Evolutionary conservation across 768 basidiomycete genomes (phyloP).

Genomic region (Leccinum boreale): DNA sequence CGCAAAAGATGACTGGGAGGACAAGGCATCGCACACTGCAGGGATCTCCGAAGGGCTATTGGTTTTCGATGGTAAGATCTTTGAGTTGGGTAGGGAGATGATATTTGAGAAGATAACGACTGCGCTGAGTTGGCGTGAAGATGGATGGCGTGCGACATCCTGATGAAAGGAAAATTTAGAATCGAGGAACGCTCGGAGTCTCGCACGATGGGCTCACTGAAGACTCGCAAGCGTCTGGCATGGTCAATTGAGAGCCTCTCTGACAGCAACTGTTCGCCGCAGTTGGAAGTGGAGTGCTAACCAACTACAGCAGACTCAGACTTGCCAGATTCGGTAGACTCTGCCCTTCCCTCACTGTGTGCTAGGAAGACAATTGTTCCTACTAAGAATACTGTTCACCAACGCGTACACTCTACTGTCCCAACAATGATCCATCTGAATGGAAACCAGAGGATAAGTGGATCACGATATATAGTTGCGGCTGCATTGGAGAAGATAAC

Average conservation of each 20-base stretch:
- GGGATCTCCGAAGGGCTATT: background rate
- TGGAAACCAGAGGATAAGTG: background rate
- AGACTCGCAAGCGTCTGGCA: background rate
- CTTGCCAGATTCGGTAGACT: background rate
- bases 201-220: background rate
- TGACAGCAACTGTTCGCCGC: no score
- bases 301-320: background rate
- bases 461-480: background rate
- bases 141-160: background rate
- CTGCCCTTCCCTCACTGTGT: no score
- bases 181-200: background rate
- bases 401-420: background rate
- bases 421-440: background rate
- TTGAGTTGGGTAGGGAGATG: background rate
- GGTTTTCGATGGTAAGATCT: background rate
- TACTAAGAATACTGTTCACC: background rate
- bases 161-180: background rate
- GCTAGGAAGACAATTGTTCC: no score
- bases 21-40: background rate
- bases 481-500: background rate
- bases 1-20: background rate
- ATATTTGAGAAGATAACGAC: background rate
- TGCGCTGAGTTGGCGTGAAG: background rate
- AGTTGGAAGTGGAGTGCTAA: background rate
- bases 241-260: background rate